Evolutionary conservation across 352 stramenopile genomes (phyloP).

Genomic region (Globisporangium irregulare): DNA sequence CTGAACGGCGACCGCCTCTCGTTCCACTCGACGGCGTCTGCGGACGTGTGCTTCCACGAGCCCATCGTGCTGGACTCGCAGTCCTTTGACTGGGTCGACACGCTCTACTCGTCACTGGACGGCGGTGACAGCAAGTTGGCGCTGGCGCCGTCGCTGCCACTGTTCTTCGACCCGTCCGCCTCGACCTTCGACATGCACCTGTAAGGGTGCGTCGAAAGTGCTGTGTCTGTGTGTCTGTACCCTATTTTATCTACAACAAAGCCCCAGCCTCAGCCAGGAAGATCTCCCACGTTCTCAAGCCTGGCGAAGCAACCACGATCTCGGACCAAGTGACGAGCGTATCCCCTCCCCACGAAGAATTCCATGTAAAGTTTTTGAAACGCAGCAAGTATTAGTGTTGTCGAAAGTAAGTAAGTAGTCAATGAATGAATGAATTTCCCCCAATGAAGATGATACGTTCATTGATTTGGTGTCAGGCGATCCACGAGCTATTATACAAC

Average conservation of each 20-base stretch:
- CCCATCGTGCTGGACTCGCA: conserved; percentile 25
- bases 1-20: conserved; percentile 1
- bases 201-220: not conserved
- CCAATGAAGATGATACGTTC: not conserved
- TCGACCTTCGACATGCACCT: conserved; percentile 11
- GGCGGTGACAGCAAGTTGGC: conserved; percentile 14
- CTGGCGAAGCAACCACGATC: not conserved
- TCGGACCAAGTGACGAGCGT: not conserved
- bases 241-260: conserved; percentile 3
- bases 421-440: not conserved
- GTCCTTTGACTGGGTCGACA: conserved; percentile 52
- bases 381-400: not conserved
- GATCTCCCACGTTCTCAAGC: not conserved
- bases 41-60: conserved; percentile 7
- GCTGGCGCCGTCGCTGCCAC: not conserved
- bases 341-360: not conserved
- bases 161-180: conserved; percentile 20
- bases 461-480: too few relatives aligned
- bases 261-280: not conserved
- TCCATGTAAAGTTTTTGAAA: not conserved
- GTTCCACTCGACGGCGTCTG: not conserved
- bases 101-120: conserved; percentile 47
- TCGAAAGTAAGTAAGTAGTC: not conserved
- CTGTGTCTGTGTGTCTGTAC: not conserved
- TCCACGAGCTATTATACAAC: too few relatives aligned